phyloP scores from a whole-genome alignment of 1,284 basidiomycete species.

The Inonotus obliquus region DNA sequence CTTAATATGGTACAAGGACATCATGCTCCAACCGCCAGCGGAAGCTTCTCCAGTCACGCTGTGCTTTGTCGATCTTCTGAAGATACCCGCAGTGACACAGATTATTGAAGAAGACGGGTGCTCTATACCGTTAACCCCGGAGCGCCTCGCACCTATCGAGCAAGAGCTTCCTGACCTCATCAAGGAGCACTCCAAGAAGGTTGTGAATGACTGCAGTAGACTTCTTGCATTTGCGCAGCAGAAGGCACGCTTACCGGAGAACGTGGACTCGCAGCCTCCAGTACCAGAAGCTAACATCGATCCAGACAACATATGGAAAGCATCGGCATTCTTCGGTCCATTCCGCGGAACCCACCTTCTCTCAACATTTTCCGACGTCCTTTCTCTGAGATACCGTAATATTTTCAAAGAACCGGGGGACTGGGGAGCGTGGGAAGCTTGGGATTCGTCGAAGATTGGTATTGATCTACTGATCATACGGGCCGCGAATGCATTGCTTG shows the following conservation, averaged over 20 bases:
- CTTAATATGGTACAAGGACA: neutral
- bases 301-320: neutral
- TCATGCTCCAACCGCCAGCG: neutral
- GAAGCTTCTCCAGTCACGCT: neutral
- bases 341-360: neutral
- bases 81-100: neutral
- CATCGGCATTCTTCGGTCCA: neutral
- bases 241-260: neutral
- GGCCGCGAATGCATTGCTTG: neutral
- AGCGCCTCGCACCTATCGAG: neutral
- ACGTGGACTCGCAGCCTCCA: neutral
- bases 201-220: neutral
- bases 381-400: neutral
- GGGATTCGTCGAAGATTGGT: neutral
- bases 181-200: neutral
- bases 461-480: neutral
- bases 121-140: neutral
- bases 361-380: neutral
- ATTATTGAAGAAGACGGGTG: conserved; percentile 2
- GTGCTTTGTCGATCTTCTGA: neutral
- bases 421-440: neutral
- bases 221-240: neutral
- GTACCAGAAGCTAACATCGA: too few species aligned
- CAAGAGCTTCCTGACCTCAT: neutral
- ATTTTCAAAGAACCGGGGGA: neutral